Evolutionary conservation across 2,329 filamentous ascomycete species (phyloP), one percentile per base, ranked within the genome.

Genomic region (Neopestalotiopsis sp.): DNA sequence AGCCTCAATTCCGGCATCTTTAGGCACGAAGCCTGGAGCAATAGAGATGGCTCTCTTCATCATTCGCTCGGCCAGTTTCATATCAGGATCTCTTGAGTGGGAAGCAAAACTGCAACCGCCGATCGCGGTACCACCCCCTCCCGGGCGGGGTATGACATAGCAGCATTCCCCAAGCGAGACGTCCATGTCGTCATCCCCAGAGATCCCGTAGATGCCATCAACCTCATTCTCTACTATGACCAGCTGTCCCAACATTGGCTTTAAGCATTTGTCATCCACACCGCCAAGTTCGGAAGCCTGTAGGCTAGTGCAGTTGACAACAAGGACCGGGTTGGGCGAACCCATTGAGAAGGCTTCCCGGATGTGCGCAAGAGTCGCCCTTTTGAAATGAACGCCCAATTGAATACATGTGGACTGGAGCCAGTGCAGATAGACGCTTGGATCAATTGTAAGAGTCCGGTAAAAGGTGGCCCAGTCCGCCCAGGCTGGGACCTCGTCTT

Each of bases 1-100:
- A 34, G 61, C 61, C 32, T 63, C 61, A 20, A 63, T 28, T 38
- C 28, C 61, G 14, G 61, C 17, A 63, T 30, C 38, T 38, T 63
- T n/a, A 6, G 61, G 28, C 61, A 63, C 61, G 17, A 63, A 1
- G 30, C 61, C 38, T 14, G 38, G 61, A 10, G 61, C 61, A 14
- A 63, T 24, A 4, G 20, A 24, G 13, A 59, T 28, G 12, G 57
- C 57, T 30, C 57, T 13, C 24, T 59, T 59, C 57, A 20, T 59
- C 12, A 59, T 59, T 13, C 57, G 17, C 24, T 28, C 12, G 13
- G n/a, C 12, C 17, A 59, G 57, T 13, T 6, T 28, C 24, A 59
- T 20, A 13, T 59, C 24, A 13, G 57, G 57, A n/a, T 59, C 57
- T 59, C 7, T 59, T 13, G n/a, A 59, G 7, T 5, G 6, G 12